Percentiles rank a stretch among this genome's conserved stretches.
These are phyloP conservation scores for Pseudocercospora fijiensis DNA, from an alignment of 2,329 filamentous ascomycete genomes.

Conservation along the genomic window DNA sequence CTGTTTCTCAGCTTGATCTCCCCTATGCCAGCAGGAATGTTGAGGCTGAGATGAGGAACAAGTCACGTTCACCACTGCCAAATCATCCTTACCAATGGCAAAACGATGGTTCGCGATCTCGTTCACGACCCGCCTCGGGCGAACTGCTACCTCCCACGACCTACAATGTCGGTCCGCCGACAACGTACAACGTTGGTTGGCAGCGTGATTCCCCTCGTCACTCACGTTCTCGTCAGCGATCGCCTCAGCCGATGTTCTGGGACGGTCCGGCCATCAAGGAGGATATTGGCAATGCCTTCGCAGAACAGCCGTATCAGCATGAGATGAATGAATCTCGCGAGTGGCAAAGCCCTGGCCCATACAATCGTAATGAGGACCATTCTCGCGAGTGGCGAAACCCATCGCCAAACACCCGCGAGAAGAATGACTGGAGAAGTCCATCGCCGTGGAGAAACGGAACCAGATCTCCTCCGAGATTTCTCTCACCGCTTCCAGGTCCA, in stretches of 20 bases:
- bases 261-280: constrained; percentile 3
- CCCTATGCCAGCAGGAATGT: constrained; percentile 1
- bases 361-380: not conserved
- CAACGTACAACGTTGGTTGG: constrained; percentile 3
- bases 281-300: constrained; percentile 4
- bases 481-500: constrained; percentile 13
- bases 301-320: not conserved
- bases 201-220: constrained; percentile 3
- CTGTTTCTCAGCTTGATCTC: constrained; percentile 14
- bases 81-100: not conserved
- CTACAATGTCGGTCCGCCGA: constrained; percentile 4
- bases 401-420: not conserved
- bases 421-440: constrained; percentile 1
- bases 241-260: constrained; percentile 7
- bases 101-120: not conserved
- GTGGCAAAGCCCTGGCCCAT: not conserved
- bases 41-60: constrained; percentile 8
- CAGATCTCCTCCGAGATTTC: constrained; percentile 9
- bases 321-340: not conserved
- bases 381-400: not conserved
- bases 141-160: constrained; percentile 13
- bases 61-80: constrained; percentile 11
- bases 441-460: constrained; percentile 4
- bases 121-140: constrained; percentile 7
- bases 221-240: constrained; percentile 3